Evolutionary conservation across 2,329 filamentous ascomycete genomes (phyloP).

Genomic region (Fusarium sp.): DNA sequence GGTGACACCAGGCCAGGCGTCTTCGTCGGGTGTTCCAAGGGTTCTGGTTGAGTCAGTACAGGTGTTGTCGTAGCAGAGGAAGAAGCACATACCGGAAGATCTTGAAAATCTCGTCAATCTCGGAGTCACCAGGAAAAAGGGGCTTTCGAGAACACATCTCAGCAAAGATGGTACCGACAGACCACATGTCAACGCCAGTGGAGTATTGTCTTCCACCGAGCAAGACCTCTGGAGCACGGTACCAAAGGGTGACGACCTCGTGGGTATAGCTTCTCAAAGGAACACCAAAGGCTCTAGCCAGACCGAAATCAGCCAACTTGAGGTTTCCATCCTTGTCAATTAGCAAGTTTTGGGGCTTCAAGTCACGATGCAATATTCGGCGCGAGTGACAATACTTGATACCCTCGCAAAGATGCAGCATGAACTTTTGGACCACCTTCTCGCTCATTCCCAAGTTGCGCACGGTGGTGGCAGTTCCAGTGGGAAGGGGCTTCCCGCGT

Average conservation of each 20-base stretch:
- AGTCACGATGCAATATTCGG: constrained; percentile 85
- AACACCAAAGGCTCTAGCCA: constrained; percentile 90
- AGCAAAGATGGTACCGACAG: constrained; percentile 91
- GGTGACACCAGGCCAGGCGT: constrained; percentile 88
- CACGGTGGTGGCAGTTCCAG: constrained; percentile 67
- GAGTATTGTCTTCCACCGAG: constrained; percentile 92
- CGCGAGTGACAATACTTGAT: constrained; percentile 91
- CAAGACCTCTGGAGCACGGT: constrained; percentile 89
- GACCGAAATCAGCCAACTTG: constrained; percentile 89
- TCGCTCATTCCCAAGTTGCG: constrained; percentile 77
- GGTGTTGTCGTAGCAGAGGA: not conserved
- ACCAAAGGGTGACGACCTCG: constrained; percentile 95
- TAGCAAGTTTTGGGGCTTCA: constrained; percentile 91
- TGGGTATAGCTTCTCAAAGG: constrained; percentile 92
- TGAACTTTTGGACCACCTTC: constrained; percentile 90
- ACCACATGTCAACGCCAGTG: constrained; percentile 97
- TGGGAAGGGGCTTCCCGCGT: constrained; percentile 84
- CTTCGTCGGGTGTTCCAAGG: constrained; percentile 85
- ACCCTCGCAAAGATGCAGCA: constrained; percentile 86
- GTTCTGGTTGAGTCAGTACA: constrained; percentile 58
- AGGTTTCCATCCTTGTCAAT: constrained; percentile 89
- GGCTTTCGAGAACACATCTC: constrained; percentile 97
- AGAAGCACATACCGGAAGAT: constrained; percentile 73
- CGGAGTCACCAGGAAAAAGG: constrained; percentile 90
- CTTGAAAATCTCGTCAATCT: constrained; percentile 59